These are phyloP conservation scores for Andrographis paniculata DNA, from an alignment of 305 asterid genomes.

Conservation along the genomic window DNA sequence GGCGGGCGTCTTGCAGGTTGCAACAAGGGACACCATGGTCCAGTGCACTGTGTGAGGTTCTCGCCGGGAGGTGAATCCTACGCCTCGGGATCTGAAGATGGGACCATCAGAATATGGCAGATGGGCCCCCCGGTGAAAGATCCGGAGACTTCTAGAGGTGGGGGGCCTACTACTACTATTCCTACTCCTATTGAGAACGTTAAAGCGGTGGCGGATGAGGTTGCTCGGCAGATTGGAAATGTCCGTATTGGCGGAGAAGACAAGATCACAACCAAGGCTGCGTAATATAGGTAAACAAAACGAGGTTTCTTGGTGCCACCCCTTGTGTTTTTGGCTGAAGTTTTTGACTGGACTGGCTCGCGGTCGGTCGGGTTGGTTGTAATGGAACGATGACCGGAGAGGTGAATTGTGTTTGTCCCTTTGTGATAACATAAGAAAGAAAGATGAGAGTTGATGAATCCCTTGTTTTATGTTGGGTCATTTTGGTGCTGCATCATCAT, in stretches of 20 bases:
- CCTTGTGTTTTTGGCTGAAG: too few relatives aligned
- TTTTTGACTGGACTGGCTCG: too few relatives aligned
- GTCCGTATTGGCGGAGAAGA: conserved; percentile 36
- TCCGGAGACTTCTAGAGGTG: conserved; percentile 34
- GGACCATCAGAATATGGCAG: conserved; percentile 95
- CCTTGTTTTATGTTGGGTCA: too few relatives aligned
- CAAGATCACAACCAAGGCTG: conserved; percentile 8
- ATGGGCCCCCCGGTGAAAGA: conserved; percentile 39
- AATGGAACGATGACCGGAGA: too few relatives aligned
- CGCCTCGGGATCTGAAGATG: conserved; percentile 95
- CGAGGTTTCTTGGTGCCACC: too few relatives aligned
- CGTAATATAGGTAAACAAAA: too few relatives aligned
- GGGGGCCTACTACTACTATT: too few relatives aligned
- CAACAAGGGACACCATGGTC: conserved; percentile 99
- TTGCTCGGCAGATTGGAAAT: conserved; percentile 49
- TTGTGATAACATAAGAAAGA: too few relatives aligned
- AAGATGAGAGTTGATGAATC: too few relatives aligned
- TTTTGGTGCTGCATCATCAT: too few relatives aligned
- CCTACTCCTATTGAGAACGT: conserved; percentile 27
- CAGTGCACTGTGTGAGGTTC: conserved; percentile 91
- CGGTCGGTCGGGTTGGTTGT: too few relatives aligned
- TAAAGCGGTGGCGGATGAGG: conserved; percentile 41
- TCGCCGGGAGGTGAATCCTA: conserved; percentile 96
- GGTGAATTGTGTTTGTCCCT: too few relatives aligned
- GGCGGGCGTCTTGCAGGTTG: conserved; percentile 42